Evolutionary conservation across 2,329 filamentous ascomycete species (phyloP), one percentile per base, ranked within the genome.

Genomic region (Aspergillus tubingensis): DNA sequence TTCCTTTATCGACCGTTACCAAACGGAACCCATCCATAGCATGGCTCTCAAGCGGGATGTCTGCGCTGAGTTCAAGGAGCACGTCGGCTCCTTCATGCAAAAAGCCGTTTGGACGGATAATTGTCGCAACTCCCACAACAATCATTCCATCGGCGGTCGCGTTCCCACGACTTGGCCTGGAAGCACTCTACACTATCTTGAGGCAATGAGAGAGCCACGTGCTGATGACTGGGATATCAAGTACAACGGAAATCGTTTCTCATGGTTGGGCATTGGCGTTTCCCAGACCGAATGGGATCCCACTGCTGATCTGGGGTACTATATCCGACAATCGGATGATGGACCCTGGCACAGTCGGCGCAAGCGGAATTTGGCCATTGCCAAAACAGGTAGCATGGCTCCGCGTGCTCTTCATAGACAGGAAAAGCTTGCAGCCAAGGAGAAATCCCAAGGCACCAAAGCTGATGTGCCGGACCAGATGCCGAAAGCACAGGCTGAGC

Each of bases 31-130:
- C 44, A 60, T 78, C 69, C 76, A 69, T 52, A 74, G 70, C 11
- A 72, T 78, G 30, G 74, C 70, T 50, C 72, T 76, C 1, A 73
- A 71, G 58, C 70, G 72, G 52, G 72, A 77, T 7, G 72, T 73
- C n/a, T 62, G 73, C 7, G 64, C 74, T 49, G 70, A 74, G 10
- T 74, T 77, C 27, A 73, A 72, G 50, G 68, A 64, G 6, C 53
- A 56, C 61, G 71, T 73, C 43, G 71, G 76, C 48, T 65, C 67
- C 41, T 74, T 71, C 57, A 71, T 75, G 65, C 68, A 75, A 49
- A 66, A 64, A 1, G 75, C 74, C 3, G 75, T 77, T 3, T 78
- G 73, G 68, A 65, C 67, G 4, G 70, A 72, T 23, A 66, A 66
- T 19, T 77, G 75, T 58, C 68, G 70, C 1, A 61, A 50, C 13